Percentiles rank a stretch among this genome's conserved stretches.
Conservation (phyloP, 139 green algal species). For the Microglena sp. region DNA sequence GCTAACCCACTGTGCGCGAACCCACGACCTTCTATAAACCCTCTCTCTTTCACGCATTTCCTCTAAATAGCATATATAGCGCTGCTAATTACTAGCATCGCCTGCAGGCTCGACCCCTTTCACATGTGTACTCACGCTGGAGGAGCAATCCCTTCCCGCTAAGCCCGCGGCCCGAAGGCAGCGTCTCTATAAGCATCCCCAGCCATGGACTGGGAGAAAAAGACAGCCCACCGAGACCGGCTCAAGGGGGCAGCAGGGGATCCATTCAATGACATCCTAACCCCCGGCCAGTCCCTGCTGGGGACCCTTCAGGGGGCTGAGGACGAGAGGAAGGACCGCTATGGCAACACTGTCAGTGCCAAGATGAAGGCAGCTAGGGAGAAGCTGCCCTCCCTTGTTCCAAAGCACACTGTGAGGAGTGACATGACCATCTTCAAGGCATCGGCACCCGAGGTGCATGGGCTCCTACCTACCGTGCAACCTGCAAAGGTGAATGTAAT, state of each 20-base stretch:
- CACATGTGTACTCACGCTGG: too few relatives aligned
- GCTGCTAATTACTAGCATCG: too few relatives aligned
- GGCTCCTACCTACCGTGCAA: slow-evolving; percentile 12
- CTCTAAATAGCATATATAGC: too few relatives aligned
- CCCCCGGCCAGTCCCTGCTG: slow-evolving; percentile 28
- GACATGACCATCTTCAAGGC: slow-evolving; percentile 27
- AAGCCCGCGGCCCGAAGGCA: too few relatives aligned
- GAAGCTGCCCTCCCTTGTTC: slow-evolving; percentile 23
- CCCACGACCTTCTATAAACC: too few relatives aligned
- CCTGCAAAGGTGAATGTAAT: not conserved
- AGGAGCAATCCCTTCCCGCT: too few relatives aligned
- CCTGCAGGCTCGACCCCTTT: too few relatives aligned
- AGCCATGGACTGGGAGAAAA: slow-evolving; percentile 45
- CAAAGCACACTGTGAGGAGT: slow-evolving; percentile 15
- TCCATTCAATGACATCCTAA: slow-evolving; percentile 30
- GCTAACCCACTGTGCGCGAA: too few relatives aligned
- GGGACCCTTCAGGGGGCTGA: slow-evolving; percentile 16
- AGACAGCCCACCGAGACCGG: slow-evolving; percentile 15
- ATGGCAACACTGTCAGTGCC: slow-evolving; percentile 23
- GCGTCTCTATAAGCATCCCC: too few relatives aligned
- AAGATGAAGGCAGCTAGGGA: slow-evolving; percentile 39
- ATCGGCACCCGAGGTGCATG: slow-evolving; percentile 18
- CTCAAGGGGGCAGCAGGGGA: slow-evolving; percentile 21
- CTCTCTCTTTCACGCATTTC: too few relatives aligned
- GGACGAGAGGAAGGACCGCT: slow-evolving; percentile 26